Conservation (phyloP, 495 filamentous ascomycete genomes). For the Neurospora pannonica region DNA sequence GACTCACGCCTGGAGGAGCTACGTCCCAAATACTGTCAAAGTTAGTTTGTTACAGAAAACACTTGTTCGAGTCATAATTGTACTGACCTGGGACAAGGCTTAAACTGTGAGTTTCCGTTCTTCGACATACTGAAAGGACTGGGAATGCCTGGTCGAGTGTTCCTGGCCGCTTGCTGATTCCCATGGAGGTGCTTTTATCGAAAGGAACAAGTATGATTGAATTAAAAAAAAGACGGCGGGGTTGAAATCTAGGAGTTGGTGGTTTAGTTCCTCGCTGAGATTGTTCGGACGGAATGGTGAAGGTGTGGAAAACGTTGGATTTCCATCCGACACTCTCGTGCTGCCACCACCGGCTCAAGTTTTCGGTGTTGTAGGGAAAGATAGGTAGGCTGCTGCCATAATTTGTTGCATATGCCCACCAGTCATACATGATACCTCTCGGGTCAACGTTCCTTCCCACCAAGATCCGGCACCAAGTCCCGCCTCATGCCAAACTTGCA, state of each 20-base stretch:
- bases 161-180: neutral
- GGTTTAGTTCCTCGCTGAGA: neutral
- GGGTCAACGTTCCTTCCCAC: neutral
- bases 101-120: neutral
- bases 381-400: neutral
- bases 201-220: neutral
- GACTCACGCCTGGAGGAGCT: neutral
- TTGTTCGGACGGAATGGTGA: neutral
- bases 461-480: neutral
- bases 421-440: neutral
- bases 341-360: neutral
- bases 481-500: neutral
- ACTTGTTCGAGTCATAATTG: neutral
- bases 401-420: neutral
- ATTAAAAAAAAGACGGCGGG: neutral
- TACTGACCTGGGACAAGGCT: neutral
- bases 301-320: neutral
- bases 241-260: neutral
- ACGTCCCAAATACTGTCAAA: neutral
- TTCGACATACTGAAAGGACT: neutral
- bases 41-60: neutral
- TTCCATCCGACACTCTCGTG: neutral
- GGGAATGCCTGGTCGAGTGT: neutral
- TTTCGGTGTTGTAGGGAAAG: neutral
- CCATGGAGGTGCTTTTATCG: neutral